Evolutionary conservation across 139 green algal species (phyloP).

Genomic region (Volvox africanus): DNA sequence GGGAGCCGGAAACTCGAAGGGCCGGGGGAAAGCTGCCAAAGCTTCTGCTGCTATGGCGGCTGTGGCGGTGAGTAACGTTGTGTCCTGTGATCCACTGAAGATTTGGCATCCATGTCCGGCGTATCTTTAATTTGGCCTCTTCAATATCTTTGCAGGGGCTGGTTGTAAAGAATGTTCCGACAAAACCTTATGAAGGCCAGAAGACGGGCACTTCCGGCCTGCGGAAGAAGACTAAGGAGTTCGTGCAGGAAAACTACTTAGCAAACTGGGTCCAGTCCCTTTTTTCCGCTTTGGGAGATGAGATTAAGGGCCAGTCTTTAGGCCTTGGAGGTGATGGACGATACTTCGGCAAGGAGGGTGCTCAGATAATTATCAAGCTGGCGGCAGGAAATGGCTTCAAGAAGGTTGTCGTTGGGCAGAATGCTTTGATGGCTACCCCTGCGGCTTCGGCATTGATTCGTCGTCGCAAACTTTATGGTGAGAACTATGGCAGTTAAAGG

Average conservation of each 20-base stretch:
- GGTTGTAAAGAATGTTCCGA: constrained; percentile 84
- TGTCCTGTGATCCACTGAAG: not conserved
- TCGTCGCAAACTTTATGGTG: constrained; percentile 85
- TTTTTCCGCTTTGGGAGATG: constrained; percentile 92
- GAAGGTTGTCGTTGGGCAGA: constrained; percentile 92
- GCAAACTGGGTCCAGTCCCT: constrained; percentile 99
- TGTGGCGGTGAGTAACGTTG: constrained; percentile 19
- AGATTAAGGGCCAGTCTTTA: constrained; percentile 89
- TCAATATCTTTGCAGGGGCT: constrained; percentile 55
- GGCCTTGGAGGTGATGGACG: constrained; percentile 97
- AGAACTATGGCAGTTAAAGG: not conserved
- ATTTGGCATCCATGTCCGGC: not conserved
- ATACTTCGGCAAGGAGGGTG: constrained; percentile 98
- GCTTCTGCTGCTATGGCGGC: constrained; percentile 7
- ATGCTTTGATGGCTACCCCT: constrained; percentile 97
- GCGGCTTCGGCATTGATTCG: constrained; percentile 98
- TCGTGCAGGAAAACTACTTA: constrained; percentile 95
- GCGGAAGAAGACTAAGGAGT: constrained; percentile 98
- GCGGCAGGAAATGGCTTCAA: constrained; percentile 82
- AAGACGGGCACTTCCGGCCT: constrained; percentile 98
- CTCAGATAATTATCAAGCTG: constrained; percentile 97
- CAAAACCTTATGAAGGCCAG: constrained; percentile 97
- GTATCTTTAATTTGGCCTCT: not conserved
- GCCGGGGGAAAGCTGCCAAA: not conserved
- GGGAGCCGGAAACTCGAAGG: not conserved